phyloP scores from a whole-genome alignment of 345 rosid species.

The Toxicodendron radicans region DNA sequence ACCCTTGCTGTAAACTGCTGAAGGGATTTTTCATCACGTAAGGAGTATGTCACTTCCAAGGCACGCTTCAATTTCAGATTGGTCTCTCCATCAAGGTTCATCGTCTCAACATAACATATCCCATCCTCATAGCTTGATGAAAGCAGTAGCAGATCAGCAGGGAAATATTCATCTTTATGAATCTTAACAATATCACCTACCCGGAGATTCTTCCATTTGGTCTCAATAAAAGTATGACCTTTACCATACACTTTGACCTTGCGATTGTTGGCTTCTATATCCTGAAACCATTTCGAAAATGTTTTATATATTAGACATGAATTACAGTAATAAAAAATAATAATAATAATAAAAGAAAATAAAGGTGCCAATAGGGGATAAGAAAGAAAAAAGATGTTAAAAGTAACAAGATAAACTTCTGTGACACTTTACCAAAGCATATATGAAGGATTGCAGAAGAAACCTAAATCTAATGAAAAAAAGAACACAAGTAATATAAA shows the following conservation, averaged over 20 bases:
- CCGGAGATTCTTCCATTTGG: conserved; percentile 67
- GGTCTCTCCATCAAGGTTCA: conserved; percentile 96
- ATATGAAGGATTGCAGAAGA: not conserved
- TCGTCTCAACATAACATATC: conserved; percentile 85
- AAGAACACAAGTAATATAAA: not conserved
- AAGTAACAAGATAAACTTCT: not conserved
- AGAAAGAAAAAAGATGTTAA: not conserved
- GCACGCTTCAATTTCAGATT: conserved; percentile 79
- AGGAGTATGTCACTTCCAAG: conserved; percentile 51
- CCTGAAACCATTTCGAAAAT: conserved; percentile 49
- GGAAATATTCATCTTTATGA: conserved; percentile 69
- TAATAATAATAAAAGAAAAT: not conserved
- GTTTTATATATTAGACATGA: not conserved
- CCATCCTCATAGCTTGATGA: conserved; percentile 83
- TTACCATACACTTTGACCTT: conserved; percentile 46
- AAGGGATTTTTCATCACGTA: conserved; percentile 37
- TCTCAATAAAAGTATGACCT: conserved; percentile 36
- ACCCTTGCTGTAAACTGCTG: conserved; percentile 44
- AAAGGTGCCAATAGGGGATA: not conserved
- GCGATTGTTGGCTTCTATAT: conserved; percentile 83
- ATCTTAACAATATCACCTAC: conserved; percentile 87
- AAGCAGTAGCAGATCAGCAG: conserved; percentile 85
- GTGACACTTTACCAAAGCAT: not conserved
- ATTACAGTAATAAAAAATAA: not conserved
- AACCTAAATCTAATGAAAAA: conserved; percentile 8